Base-by-base conservation (phyloP, 352 stramenopile species). In the Globisporangium alternatum region DNA sequence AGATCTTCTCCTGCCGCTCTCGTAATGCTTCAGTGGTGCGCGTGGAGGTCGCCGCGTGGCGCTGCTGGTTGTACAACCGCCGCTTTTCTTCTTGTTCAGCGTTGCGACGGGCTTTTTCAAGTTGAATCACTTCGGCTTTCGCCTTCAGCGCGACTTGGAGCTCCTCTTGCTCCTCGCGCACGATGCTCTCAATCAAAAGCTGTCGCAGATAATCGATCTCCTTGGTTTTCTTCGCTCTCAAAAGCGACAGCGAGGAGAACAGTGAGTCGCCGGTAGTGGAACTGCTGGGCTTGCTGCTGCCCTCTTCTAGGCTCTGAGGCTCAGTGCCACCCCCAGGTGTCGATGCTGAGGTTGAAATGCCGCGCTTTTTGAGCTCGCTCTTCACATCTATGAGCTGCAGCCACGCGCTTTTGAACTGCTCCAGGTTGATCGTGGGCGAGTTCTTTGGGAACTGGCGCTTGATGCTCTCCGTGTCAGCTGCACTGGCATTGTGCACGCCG, bases 1-100 rank as follows among this genome's bases (percentile, higher is more conserved):
- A 45, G 5, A 88, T 88, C 48, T 89, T 92, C 19, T 90, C 73
- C 58, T 90, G 74, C 0, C 80, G 78, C 54, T 90, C 83, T 4
- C 76, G 73, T 19, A 91, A 54, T 1, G 84, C 84, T 55, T 91
- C 81, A 3, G 75, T 76, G 0, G 84, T 93, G 31, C 83, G 65
- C 12, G 69, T 88, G 4, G 60, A 71, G 1, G 79, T 86, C 39
- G 86, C 80, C 6, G 60, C 69, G 5, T 83, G 75, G 0, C 78
- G 80, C 60, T 90, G 78, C 33, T 77, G 62, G 31, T 88, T 74
- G 25, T 83, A 77, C 5, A 82, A 53, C 9, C 62, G 57, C 0
- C 81, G 74, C 9, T 74, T 72, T 21, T 82, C 71, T 8, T 86
- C 77, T 39, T 90, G 78, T 8, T 77, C 76, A 22, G 67, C 71